These are phyloP conservation scores for Golubevia sp. DNA, from an alignment of 1,284 basidiomycete species.

Conservation along the genomic window DNA sequence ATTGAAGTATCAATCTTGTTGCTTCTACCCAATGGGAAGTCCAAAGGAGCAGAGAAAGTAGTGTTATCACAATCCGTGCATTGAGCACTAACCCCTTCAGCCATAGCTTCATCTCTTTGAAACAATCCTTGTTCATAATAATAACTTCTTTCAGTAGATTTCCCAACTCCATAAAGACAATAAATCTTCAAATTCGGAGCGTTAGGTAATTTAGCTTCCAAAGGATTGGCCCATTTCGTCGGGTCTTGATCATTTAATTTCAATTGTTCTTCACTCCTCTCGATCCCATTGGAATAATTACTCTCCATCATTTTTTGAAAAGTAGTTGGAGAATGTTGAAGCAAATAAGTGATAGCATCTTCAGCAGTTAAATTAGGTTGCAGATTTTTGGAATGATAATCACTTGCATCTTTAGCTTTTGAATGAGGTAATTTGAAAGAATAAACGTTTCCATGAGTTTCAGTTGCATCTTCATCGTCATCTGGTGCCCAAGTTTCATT, in stretches of 20 bases:
- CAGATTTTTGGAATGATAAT: not conserved
- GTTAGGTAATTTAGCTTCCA: slow-evolving; percentile 77
- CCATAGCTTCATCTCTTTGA: slow-evolving; percentile 17
- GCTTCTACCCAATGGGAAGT: slow-evolving; percentile 36
- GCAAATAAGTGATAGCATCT: slow-evolving; percentile 77
- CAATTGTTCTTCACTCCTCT: slow-evolving; percentile 73
- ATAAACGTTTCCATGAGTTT: slow-evolving; percentile 64
- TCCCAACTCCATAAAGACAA: slow-evolving; percentile 94
- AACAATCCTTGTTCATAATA: slow-evolving; percentile 46
- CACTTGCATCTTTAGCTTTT: no score
- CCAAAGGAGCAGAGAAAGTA: slow-evolving; percentile 28
- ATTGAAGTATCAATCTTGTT: slow-evolving; percentile 38
- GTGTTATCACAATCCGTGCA: slow-evolving; percentile 18
- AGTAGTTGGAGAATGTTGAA: slow-evolving; percentile 79
- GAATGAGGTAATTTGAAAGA: slow-evolving; percentile 3
- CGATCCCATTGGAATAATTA: slow-evolving; percentile 94
- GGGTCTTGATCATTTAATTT: slow-evolving; percentile 69
- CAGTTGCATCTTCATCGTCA: slow-evolving; percentile 70
- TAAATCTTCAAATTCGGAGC: slow-evolving; percentile 92
- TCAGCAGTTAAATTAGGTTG: slow-evolving; percentile 70
- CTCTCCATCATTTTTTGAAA: slow-evolving; percentile 83
- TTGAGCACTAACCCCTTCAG: slow-evolving; percentile 14
- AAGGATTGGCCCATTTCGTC: slow-evolving; percentile 82
- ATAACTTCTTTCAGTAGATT: slow-evolving; percentile 81
- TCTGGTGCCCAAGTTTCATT: slow-evolving; percentile 71